Evolutionary conservation across 805 yeast species (phyloP), one percentile per base, ranked within the genome.

Genomic region (Lipomyces anomalus): DNA sequence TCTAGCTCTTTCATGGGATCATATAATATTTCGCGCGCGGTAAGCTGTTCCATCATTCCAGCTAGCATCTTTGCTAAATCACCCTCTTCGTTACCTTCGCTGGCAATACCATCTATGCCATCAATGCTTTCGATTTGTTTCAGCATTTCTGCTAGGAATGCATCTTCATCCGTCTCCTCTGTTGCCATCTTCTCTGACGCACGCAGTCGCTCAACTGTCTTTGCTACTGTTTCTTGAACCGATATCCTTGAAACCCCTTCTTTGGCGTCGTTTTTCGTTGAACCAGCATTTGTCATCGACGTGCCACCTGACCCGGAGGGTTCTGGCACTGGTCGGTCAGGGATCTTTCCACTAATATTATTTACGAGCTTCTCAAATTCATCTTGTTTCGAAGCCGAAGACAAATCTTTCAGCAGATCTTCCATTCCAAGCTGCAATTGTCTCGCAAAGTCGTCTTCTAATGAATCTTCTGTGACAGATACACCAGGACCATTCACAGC

Each of bases 1-100:
- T 80, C 77, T 61, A 89, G 72, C 49, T 87, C 95, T 58, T 81
- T 83, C 66, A 90, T 73, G 2, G 97, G 96, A 56, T 83, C 95
- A 60, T 85, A 89, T 32, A 90, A 71, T 18, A 89, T 84, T 46
- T 82, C 89, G 60, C 88, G 90, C 4, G 92, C 78, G 5, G 92
- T 77, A 62, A 90, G 73, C 61, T 88, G 90, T 51, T 79, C 81
- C 57, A 90, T 70, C 79, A 90, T 79, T 30, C 84, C 86, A 17
- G 72, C 74, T 49, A 86, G 66, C 39, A 86, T 66, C 48, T 77
- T 76, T 22, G 81, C 69, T 65, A 81, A 74, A 1, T 60, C 70
- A 11, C 60, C 69, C 2, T 58, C 67, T 3, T 64, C 75, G 4
- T 59, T 64, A 29, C 61, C 71, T 7, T 75, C 70, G 22, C 73